Base-by-base conservation (phyloP, 306 rosid genomes). In the Luffa aegyptiaca region DNA sequence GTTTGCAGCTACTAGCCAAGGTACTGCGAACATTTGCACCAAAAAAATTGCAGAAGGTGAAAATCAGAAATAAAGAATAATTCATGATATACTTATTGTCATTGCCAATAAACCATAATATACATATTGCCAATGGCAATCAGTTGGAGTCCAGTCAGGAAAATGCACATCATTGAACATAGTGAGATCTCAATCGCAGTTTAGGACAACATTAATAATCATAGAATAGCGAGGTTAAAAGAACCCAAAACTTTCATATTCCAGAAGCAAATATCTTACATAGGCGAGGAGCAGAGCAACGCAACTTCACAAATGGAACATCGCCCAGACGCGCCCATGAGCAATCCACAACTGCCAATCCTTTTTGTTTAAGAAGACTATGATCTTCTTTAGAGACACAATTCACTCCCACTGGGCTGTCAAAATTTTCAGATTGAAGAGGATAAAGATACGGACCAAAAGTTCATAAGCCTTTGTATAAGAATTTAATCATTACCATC, bases 1-100 rank as follows among this genome's bases (percentile, higher is more conserved):
- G 88, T 95, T 95, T 73, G 97, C 99, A 42, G 99, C 99, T 80
- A 95, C 93, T 69, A 95, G 88, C 99, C 98, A 91, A 45, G 97
- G 97, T 85, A 95, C 98, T 95, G 89, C 87, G 86, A 78, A 76
- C 14, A 55, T 53, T 52, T 17, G 31, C 79, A 52, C 14, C 46
- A 8, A 76, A 18, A 18, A 9, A n/a, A 1, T 75, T 75, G 48
- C 80, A 56, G 10, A 20, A 10, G 35, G 39, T 71, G 57, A 71
- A 68, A 52, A 49, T 5, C 46, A 36, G 58, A 75, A 55, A 6
- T 31, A 75, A 48, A 51, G 65, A 49, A n/a, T 7, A 52, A 75
- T 53, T 10, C 41, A 49, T 17, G 10, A 42, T 18, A 9, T 65
- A 31, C 36, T 36, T 64, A 63, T 11, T 17, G 5, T n/a, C 13